Evolutionary conservation across 2,329 filamentous ascomycete species (phyloP), one percentile per base, ranked within the genome.

Genomic region (Fusarium irregulare): DNA sequence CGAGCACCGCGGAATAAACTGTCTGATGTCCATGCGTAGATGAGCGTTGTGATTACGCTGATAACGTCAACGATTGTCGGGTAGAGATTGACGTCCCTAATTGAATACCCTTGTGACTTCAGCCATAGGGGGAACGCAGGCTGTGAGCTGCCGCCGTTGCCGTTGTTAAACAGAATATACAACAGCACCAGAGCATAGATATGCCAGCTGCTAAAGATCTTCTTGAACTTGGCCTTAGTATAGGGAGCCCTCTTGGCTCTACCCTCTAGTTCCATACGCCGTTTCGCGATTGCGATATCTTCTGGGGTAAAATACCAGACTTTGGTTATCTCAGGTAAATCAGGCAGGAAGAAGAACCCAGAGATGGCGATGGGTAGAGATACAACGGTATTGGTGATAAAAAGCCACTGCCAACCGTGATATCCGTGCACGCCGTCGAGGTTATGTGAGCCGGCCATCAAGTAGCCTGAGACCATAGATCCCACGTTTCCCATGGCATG

Each of bases 141-240:
- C 72, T 88, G 86, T 10, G 81, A 81, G 6, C 76, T 77, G 2
- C 81, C 80, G 1, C 79, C 81, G 27, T 73, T 73, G 2, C 85
- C 88, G 69, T 92, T 91, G 76, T 89, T 91, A 80, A 91, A 92
- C 42, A 86, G 83, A 71, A 91, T 82, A 70, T 92, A 92, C 0
- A 91, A 75, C 1, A 87, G 57, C 0, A 83, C 84, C 5, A 92
- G 79, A 0, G 85, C 69, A 56, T 89, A 92, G 2, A 92, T 87
- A 58, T 89, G 89, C 90, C 90, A 92, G 9, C 85, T 87, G 0
- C 83, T 82, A 60, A 91, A 86, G 34, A 91, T 91, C 72, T 86
- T 87, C 72, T 82, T 82, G 28, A 91, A 74, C 76, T 89, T 91
- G 77, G 76, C 71, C 45, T 75, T 79, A 0, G 81, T 83, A 58